These are phyloP conservation scores for Knoxia roxburghii DNA, from an alignment of 257 asterid species.

Conservation along the genomic window DNA sequence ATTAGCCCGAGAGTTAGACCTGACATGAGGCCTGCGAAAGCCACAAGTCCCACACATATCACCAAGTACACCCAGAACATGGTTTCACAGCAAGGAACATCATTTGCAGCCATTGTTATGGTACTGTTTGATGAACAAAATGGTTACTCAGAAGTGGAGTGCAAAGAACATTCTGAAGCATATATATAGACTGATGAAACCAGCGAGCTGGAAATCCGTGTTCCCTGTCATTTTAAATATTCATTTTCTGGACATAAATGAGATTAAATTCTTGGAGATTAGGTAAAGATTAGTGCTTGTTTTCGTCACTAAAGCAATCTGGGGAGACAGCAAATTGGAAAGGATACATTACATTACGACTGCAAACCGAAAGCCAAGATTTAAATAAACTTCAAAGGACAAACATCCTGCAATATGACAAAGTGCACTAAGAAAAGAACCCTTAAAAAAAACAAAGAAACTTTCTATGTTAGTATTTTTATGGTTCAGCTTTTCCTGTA, in stretches of 20 bases:
- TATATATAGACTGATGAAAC: too few species aligned
- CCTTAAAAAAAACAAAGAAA: too few species aligned
- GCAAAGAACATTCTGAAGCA: too few species aligned
- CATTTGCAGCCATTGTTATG: constrained; percentile 89
- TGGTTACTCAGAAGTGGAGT: too few species aligned
- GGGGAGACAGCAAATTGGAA: background rate
- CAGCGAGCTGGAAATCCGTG: too few species aligned
- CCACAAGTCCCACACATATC: constrained; percentile 51
- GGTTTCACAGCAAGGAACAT: constrained; percentile 85
- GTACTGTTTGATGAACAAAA: background rate
- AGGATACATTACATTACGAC: background rate
- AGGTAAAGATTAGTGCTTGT: background rate
- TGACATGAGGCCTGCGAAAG: constrained; percentile 90
- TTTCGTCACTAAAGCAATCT: background rate
- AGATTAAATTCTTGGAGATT: too few species aligned
- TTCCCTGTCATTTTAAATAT: too few species aligned
- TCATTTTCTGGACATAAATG: too few species aligned
- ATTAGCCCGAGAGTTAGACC: constrained; percentile 88
- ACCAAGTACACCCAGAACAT: constrained; percentile 78
- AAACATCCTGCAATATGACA: too few species aligned
- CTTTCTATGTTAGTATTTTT: too few species aligned
- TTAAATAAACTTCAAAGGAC: background rate
- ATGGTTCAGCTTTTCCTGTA: too few species aligned
- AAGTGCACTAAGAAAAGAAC: too few species aligned
- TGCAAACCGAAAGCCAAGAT: background rate